Base-by-base conservation (phyloP, 495 filamentous ascomycete species). In the Hypoxylon perforatum region DNA sequence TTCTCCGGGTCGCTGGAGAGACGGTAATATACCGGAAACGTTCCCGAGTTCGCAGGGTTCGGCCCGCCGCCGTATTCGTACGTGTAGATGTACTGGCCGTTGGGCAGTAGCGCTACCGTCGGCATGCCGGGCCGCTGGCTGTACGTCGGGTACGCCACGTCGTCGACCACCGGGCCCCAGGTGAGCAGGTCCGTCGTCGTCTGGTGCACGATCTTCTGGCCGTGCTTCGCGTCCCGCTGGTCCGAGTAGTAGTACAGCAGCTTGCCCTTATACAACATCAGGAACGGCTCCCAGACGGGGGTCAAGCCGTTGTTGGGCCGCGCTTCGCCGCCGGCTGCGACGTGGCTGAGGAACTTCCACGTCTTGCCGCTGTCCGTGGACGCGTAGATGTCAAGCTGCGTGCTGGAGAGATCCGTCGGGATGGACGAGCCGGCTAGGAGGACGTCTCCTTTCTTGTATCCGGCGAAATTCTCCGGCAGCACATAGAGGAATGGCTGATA, bases 261-360 rank as follows among this genome's bases (percentile, higher is more conserved):
- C 57, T 86, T 78, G 46, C 82, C 76, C 22, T 89, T 77, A 67
- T 86, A 73, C 2, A 75, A 58, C 77, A 91, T 64, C 17, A 91
- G 71, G 70, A 87, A 90, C 0, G 89, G 89, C 73, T 92, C 90
- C 90, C 89, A 91, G 5, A 91, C 83, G 2, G 89, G 87, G 0
- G 87, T 88, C 36, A 83, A 53, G 3, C 87, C 89, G 71, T 91
- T 90, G 55, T 82, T 77, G 0, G 90, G 87, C 18, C 76, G 66
- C 0, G 88, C 86, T 42, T 78, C 78, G 12, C 88, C 90, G 11
- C 89, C 90, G n/a, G 78, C 70, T 1, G 88, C 88, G 46, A 91
- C 84, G 65, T 86, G 82, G 44, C 83, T 86, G 39, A 91, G 79
- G 60, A 91, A 92, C 22, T 85, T 70, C 89, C 88, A 92, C 4